A percentile compares a stretch with the other conserved stretches of the same genome.
These are phyloP conservation scores for Leonotis leonurus DNA, from an alignment of 257 asterid genomes.

Conservation along the genomic window DNA sequence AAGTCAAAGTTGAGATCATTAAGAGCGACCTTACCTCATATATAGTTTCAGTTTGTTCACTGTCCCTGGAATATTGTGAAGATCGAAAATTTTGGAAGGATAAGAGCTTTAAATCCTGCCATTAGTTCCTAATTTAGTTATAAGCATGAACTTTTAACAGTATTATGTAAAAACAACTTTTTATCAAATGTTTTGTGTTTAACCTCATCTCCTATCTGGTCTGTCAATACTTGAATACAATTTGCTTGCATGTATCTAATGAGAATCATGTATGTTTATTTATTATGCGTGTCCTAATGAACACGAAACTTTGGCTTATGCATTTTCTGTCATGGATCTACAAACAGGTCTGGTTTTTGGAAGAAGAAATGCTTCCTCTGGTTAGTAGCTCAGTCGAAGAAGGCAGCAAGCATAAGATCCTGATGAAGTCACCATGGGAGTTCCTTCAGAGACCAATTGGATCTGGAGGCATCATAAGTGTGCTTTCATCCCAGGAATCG, in stretches of 20 bases:
- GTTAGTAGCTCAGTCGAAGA: constrained; percentile 44
- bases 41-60: neutral
- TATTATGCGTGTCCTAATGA: neutral
- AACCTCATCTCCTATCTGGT: neutral
- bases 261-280: neutral
- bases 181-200: too few relatives aligned
- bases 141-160: neutral
- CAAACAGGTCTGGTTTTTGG: constrained; percentile 75
- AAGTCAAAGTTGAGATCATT: neutral
- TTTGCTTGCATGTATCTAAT: neutral
- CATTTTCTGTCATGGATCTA: neutral
- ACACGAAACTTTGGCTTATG: neutral
- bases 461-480: constrained; percentile 65
- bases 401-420: constrained; percentile 50
- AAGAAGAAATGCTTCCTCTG: constrained; percentile 86
- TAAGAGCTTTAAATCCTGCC: neutral
- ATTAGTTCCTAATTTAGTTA: neutral
- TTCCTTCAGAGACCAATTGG: constrained; percentile 74
- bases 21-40: neutral
- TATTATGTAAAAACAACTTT: neutral
- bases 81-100: neutral
- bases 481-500: constrained; percentile 53
- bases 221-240: neutral
- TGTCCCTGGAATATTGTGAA: neutral
- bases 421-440: constrained; percentile 96